Evolutionary conservation across 139 green algal genomes (phyloP), one percentile per base, ranked within the genome.

Genomic region (Micractinium sp.): DNA sequence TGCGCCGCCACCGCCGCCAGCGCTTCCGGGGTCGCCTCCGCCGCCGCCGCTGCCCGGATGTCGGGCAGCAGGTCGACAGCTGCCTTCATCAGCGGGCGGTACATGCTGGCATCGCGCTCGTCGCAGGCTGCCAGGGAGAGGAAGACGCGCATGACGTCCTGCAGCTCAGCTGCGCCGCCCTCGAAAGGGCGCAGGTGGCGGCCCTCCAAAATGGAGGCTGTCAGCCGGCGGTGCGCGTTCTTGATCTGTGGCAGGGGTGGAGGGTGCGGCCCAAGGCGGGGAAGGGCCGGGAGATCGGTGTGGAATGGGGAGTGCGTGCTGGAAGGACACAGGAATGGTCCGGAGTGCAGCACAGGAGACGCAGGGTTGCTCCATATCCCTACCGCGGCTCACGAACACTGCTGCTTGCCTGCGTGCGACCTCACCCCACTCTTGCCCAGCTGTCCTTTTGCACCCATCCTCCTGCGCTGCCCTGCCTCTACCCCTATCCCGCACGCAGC

Each of bases 81-180:
- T 4, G 83, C 63, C 16, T 27, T 22, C 23, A 80, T 31, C 36
- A 87, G 83, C 15, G 66, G 66, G 33, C 61, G 47, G 83, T 69
- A 87, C 27, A 80, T 39, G 36, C 27, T 38, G 25, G 71, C 83
- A 36, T 81, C 83, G 2, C 67, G 66, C 25, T 27, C 18, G 39
- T 79, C 71, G 67, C 67, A 80, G 27, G 31, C 38, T 19, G 83
- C 83, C 67, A 87, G 83, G 67, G 35, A 80, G 67, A 87, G 38
- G 41, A 87, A 81, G 12, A 87, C 39, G 18, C 85, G 69, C 71
- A 88, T 41, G 69, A 81, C 41, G 53, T 88, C 85, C 77, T 89
- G 85, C 74, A 89, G 31, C 33, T 90, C 87, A 7, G 87, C 87
- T 3, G 87, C 47, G 25, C 87, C 87, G 85, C 85, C 85, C 2